These are phyloP conservation scores for Leptographium radiaticola DNA, from an alignment of 2,329 filamentous ascomycete species.

Conservation along the genomic window DNA sequence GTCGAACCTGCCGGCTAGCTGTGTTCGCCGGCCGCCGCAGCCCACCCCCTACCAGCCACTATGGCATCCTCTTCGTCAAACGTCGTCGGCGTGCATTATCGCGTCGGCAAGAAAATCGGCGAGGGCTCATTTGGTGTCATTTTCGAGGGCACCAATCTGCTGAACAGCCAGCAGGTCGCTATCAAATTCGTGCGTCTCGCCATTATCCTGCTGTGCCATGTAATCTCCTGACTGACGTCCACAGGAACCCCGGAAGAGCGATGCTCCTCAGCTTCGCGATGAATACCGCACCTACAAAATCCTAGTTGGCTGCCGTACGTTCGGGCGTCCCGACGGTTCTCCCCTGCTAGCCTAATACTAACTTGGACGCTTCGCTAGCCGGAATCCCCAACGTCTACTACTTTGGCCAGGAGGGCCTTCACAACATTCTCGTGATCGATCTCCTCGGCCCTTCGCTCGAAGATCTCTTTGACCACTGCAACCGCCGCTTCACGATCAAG, in stretches of 20 bases:
- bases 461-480: conserved; percentile 95
- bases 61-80: conserved; percentile 90
- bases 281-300: conserved; percentile 99
- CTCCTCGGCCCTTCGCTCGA: conserved; percentile 88
- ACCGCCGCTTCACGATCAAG: conserved; percentile 88
- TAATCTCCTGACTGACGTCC: background rate
- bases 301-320: conserved; percentile 95
- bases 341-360: background rate
- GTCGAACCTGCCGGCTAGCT: background rate
- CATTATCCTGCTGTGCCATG: too few species aligned
- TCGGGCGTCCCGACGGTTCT: background rate
- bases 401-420: conserved; percentile 94
- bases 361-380: conserved; percentile 38
- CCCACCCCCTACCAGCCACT: conserved; percentile 12
- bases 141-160: conserved; percentile 93
- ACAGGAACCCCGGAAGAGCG: conserved; percentile 94
- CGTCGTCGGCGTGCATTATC: conserved; percentile 96
- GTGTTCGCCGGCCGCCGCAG: background rate
- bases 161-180: conserved; percentile 98
- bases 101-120: conserved; percentile 98
- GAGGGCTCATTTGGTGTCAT: conserved; percentile 98
- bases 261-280: conserved; percentile 93
- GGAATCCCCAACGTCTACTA: conserved; percentile 99
- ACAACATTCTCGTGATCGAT: conserved; percentile 98
- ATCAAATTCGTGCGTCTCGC: conserved; percentile 83